Percentiles rank a stretch among this genome's conserved stretches.
Conservation (phyloP, 1,284 basidiomycete species). For the Puccinia polysora region DNA sequence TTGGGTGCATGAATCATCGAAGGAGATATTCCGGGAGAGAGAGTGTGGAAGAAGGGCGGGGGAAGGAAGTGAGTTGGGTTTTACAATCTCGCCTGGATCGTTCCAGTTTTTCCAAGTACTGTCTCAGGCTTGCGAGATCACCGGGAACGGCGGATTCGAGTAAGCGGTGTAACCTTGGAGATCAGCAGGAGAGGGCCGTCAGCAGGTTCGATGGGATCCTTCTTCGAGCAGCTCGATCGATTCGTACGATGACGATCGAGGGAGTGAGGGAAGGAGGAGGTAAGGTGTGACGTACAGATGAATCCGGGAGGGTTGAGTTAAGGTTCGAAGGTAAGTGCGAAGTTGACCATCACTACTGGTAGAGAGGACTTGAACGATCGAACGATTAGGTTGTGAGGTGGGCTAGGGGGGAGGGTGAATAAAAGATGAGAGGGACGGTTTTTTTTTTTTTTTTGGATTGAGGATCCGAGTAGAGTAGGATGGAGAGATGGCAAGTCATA, state of each 20-base stretch:
- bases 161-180: conserved; percentile 26
- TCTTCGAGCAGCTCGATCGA: too few species aligned
- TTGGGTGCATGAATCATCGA: too few species aligned
- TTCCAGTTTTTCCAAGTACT: conserved; percentile 28
- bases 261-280: neutral
- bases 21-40: neutral
- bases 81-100: conserved; percentile 32
- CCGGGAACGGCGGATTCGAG: conserved; percentile 33
- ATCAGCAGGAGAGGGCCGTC: neutral
- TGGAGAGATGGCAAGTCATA: neutral
- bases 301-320: conserved; percentile 6
- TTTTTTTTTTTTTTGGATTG: neutral
- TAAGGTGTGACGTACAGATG: conserved; percentile 11
- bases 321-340: conserved; percentile 11
- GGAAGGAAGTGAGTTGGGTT: neutral
- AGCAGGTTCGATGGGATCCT: too few species aligned
- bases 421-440: too few species aligned
- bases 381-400: neutral
- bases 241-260: too few species aligned
- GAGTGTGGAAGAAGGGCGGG: neutral
- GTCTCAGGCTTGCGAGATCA: conserved; percentile 17
- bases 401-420: too few species aligned
- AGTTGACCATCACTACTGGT: conserved; percentile 2
- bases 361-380: conserved; percentile 7
- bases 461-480: neutral